Evolutionary conservation across 768 basidiomycete species (phyloP).

Genomic region (Crassisporium funariophilum): DNA sequence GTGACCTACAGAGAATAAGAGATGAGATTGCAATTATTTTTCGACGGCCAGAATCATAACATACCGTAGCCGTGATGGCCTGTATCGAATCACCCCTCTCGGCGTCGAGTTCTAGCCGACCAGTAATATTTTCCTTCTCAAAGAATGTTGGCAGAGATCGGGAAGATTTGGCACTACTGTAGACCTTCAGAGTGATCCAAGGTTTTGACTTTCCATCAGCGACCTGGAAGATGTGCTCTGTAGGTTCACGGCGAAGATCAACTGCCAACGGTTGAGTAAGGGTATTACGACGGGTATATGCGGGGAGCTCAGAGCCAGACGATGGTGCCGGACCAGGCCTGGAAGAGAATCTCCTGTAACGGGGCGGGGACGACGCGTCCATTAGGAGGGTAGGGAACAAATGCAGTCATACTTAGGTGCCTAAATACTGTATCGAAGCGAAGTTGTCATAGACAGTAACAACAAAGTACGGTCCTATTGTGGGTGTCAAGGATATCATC

Average conservation of each 20-base stretch:
- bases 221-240: slow-evolving; percentile 48
- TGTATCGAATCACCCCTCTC: slow-evolving; percentile 57
- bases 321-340: slow-evolving; percentile 53
- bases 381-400: slow-evolving; percentile 30
- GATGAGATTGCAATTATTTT: neutral
- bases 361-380: slow-evolving; percentile 52
- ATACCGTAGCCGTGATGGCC: slow-evolving; percentile 44
- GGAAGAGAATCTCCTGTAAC: slow-evolving; percentile 51
- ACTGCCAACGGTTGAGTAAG: slow-evolving; percentile 37
- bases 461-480: slow-evolving; percentile 36
- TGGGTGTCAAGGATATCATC: slow-evolving; percentile 15
- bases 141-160: slow-evolving; percentile 54
- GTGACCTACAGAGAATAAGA: slow-evolving; percentile 43
- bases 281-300: slow-evolving; percentile 51
- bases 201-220: slow-evolving; percentile 43
- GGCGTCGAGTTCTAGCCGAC: slow-evolving; percentile 46
- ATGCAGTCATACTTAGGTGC: neutral
- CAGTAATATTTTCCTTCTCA: slow-evolving; percentile 56
- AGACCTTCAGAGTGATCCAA: slow-evolving; percentile 47
- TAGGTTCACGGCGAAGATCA: slow-evolving; percentile 42
- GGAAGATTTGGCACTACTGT: slow-evolving; percentile 54
- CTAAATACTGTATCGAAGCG: slow-evolving; percentile 10
- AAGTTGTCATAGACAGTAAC: slow-evolving; percentile 15
- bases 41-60: slow-evolving; percentile 11
- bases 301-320: slow-evolving; percentile 47